These are phyloP conservation scores for Hanseniaspora lachancei DNA, from an alignment of 805 yeast genomes.

Conservation along the genomic window DNA sequence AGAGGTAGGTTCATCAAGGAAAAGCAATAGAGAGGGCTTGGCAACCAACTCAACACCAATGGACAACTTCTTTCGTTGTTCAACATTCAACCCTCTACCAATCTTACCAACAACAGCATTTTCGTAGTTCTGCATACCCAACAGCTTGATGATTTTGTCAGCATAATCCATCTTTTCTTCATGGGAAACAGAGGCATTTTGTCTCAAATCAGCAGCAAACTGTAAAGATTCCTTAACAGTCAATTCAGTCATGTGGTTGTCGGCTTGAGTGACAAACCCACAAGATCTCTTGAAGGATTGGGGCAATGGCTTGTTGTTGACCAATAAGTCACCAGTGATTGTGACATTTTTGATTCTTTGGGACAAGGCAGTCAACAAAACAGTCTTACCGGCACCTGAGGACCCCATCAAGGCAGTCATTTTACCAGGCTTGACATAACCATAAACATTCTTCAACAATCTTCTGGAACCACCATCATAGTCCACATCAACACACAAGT, in stretches of 20 bases:
- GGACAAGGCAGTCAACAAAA: slow-evolving; percentile 57
- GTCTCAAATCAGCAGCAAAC: slow-evolving; percentile 62
- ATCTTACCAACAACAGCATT: slow-evolving; percentile 71
- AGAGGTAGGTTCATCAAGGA: slow-evolving; percentile 63
- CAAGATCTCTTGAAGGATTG: slow-evolving; percentile 61
- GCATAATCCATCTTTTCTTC: slow-evolving; percentile 55
- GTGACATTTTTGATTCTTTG: slow-evolving; percentile 60
- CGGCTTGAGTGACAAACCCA: slow-evolving; percentile 75
- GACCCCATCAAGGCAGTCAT: slow-evolving; percentile 76
- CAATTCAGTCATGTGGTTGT: slow-evolving; percentile 52
- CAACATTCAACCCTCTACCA: slow-evolving; percentile 60
- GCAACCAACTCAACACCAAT: slow-evolving; percentile 65
- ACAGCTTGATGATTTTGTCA: slow-evolving; percentile 49
- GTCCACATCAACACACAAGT: slow-evolving; percentile 52
- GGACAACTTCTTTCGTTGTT: slow-evolving; percentile 53
- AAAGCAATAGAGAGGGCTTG: slow-evolving; percentile 48
- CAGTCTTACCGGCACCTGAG: slow-evolving; percentile 80
- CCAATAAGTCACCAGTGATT: slow-evolving; percentile 58
- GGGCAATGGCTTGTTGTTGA: slow-evolving; percentile 49
- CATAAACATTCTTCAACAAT: slow-evolving; percentile 43
- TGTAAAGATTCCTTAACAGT: slow-evolving; percentile 65
- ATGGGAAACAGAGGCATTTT: slow-evolving; percentile 43
- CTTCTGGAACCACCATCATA: slow-evolving; percentile 48
- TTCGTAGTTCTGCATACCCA: slow-evolving; percentile 58
- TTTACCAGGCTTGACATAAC: slow-evolving; percentile 71